Evolutionary conservation across 441 rosid genomes (phyloP).

Genomic region (Adansonia madagascariensis): DNA sequence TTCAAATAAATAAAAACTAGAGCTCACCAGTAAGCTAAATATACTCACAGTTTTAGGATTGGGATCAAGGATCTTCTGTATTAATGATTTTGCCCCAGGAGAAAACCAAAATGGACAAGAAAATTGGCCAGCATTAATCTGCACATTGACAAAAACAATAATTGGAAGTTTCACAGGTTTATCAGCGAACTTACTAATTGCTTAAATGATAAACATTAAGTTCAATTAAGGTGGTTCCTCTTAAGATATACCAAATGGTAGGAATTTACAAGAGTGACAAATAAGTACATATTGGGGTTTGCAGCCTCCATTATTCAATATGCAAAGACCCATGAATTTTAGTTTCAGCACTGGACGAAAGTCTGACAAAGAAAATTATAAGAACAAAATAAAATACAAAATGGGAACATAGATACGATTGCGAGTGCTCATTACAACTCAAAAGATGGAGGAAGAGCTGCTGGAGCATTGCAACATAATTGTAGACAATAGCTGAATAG

Average conservation of each 20-base stretch:
- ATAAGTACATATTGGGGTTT: not conserved
- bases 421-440: not conserved
- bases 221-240: slow-evolving; percentile 13
- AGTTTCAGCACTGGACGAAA: not conserved
- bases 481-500: not conserved
- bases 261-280: slow-evolving; percentile 14
- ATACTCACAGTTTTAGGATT: slow-evolving; percentile 82
- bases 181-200: slow-evolving; percentile 14
- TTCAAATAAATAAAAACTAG: slow-evolving; percentile 16
- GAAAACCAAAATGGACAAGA: slow-evolving; percentile 87
- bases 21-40: not conserved
- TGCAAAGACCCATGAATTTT: not conserved
- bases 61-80: slow-evolving; percentile 76
- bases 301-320: slow-evolving; percentile 9
- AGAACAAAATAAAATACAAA: slow-evolving; percentile 13
- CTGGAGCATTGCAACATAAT: not conserved
- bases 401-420: not conserved
- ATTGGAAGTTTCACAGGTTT: slow-evolving; percentile 22
- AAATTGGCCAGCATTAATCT: slow-evolving; percentile 84
- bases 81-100: slow-evolving; percentile 61
- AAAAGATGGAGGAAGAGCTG: not conserved
- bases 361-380: slow-evolving; percentile 18
- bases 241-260: not conserved
- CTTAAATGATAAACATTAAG: slow-evolving; percentile 11
- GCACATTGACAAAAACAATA: no score